A percentile compares a stretch with the other conserved stretches of the same genome.
phyloP scores from a whole-genome alignment of 108 stramenopile genomes.

The Skeletonema grethae region DNA sequence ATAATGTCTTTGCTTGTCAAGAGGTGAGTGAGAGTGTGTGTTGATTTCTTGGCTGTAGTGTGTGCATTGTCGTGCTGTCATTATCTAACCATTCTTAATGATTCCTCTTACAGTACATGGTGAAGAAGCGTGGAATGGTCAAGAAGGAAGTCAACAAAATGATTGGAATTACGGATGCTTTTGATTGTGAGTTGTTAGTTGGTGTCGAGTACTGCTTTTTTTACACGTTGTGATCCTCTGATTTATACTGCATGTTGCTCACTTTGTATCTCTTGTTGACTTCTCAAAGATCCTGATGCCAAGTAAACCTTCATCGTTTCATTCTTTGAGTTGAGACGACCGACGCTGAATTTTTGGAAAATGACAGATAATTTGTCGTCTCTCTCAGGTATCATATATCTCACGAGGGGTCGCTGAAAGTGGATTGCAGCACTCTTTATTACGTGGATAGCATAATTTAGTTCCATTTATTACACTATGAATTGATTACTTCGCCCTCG shows the following conservation, averaged over 20 bases:
- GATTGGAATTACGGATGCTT: conserved; percentile 66
- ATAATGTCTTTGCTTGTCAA: conserved; percentile 86
- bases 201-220: not conserved
- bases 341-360: not conserved
- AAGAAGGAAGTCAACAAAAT: conserved; percentile 78
- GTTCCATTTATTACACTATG: not conserved
- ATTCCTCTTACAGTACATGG: conserved; percentile 61
- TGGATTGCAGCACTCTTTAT: not conserved
- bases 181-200: conserved; percentile 67
- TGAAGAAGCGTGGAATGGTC: conserved; percentile 90
- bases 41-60: not conserved
- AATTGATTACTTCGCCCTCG: not conserved
- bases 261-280: not conserved
- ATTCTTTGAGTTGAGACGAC: not conserved
- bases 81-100: not conserved
- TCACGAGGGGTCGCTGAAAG: not conserved
- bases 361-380: not conserved
- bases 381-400: not conserved
- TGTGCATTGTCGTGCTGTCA: not conserved
- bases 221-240: not conserved
- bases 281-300: not conserved
- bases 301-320: not conserved
- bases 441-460: conserved; percentile 5
- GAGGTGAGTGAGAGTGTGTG: not conserved
- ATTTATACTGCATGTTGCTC: not conserved